Evolutionary conservation across 176 grass and related monocot genomes (phyloP).

Genomic region (Phragmites australis): DNA sequence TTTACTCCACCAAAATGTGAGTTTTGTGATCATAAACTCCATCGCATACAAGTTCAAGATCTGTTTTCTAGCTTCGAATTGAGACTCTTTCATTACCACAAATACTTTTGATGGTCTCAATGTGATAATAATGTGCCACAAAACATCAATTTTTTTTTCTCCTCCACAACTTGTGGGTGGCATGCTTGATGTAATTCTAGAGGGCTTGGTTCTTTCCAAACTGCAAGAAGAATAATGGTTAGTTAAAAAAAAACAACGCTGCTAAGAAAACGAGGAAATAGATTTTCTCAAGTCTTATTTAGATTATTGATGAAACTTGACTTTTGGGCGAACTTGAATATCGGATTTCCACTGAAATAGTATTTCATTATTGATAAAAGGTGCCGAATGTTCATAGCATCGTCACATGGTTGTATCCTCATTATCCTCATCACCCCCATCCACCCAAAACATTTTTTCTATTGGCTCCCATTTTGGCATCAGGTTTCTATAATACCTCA

Average conservation of each 20-base stretch:
- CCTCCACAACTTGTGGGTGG: background rate
- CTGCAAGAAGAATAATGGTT: background rate
- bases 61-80: background rate
- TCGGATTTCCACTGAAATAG: background rate
- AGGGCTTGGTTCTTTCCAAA: background rate
- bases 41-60: background rate
- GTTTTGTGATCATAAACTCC: too few species aligned
- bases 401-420: background rate
- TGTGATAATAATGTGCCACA: background rate
- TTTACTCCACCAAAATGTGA: too few species aligned
- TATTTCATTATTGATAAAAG: background rate
- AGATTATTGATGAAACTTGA: background rate
- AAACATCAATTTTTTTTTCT: background rate
- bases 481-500: background rate
- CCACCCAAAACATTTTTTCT: background rate
- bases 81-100: background rate
- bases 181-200: background rate
- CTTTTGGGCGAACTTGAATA: background rate
- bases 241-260: background rate
- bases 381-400: background rate
- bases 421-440: background rate
- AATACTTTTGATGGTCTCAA: background rate
- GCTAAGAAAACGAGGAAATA: too few species aligned
- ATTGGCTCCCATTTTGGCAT: background rate
- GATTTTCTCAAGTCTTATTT: background rate